Evolutionary conservation across 495 filamentous ascomycete genomes (phyloP).

Genomic region (Margaritispora aquatica): DNA sequence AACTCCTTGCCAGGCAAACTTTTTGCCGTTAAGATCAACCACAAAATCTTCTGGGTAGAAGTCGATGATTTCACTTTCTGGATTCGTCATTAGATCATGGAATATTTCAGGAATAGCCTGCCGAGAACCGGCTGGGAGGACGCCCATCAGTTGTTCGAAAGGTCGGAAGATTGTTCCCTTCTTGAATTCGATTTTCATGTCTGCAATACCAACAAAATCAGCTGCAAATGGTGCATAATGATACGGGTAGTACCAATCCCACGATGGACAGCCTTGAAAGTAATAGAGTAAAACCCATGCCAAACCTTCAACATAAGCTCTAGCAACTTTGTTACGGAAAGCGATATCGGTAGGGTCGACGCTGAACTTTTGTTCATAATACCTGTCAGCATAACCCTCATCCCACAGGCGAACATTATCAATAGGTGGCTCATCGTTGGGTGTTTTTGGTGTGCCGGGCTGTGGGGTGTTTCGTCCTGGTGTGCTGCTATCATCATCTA

Average conservation of each 20-base stretch:
- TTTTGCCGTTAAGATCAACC: conserved; percentile 94
- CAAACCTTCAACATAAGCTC: conserved; percentile 91
- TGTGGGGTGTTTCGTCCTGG: conserved; percentile 49
- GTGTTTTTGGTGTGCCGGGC: conserved; percentile 37
- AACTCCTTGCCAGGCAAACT: conserved; percentile 97
- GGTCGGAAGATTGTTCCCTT: conserved; percentile 84
- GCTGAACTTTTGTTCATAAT: conserved; percentile 97
- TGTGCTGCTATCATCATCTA: conserved; percentile 53
- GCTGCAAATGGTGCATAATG: conserved; percentile 97
- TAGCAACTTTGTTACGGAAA: conserved; percentile 89
- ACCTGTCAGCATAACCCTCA: conserved; percentile 86
- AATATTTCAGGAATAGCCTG: conserved; percentile 86
- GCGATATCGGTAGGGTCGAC: conserved; percentile 73
- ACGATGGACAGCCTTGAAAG: conserved; percentile 95
- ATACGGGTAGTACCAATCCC: conserved; percentile 98
- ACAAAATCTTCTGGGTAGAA: conserved; percentile 96
- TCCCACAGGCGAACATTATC: conserved; percentile 94
- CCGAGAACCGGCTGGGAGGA: conserved; percentile 85
- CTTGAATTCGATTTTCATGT: conserved; percentile 75
- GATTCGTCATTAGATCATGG: conserved; percentile 78
- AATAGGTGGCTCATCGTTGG: conserved; percentile 53
- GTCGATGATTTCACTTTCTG: conserved; percentile 86
- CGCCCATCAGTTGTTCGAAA: conserved; percentile 98
- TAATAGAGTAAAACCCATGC: conserved; percentile 98
- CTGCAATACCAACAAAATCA: conserved; percentile 80